Evolutionary conservation across 805 yeast species (phyloP).

Genomic region (Metschnikowia anglica): DNA sequence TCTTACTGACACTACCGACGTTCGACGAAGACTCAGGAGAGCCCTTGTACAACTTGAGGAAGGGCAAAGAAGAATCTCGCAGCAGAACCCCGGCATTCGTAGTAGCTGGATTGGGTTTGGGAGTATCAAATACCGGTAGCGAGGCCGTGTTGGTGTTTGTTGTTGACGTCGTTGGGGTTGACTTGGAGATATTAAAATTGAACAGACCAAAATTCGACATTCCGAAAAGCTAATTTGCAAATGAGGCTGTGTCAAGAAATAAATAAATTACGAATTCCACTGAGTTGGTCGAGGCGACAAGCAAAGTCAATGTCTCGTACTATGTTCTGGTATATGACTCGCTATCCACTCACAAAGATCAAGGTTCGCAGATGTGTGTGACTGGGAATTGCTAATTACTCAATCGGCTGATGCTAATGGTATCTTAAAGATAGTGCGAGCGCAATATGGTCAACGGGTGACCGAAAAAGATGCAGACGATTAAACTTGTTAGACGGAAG

Average conservation of each 20-base stretch:
- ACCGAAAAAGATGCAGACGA: background rate
- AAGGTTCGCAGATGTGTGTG: background rate
- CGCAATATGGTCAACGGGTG: background rate
- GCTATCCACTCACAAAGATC: background rate
- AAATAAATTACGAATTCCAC: background rate
- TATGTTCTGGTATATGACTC: background rate
- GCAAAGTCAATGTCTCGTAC: background rate
- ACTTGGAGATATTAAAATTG: constrained; percentile 35
- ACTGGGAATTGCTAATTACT: too few relatives aligned
- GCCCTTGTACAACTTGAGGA: constrained; percentile 4
- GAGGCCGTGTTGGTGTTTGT: constrained; percentile 33
- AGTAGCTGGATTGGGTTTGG: constrained; percentile 11
- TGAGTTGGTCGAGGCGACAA: background rate
- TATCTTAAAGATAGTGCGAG: background rate
- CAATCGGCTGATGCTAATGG: too few relatives aligned
- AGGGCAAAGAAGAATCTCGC: constrained; percentile 1
- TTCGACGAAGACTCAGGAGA: constrained; percentile 9
- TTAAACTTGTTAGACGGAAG: background rate
- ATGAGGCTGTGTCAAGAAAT: background rate
- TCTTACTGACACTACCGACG: constrained; percentile 6
- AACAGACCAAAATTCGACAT: constrained; percentile 8
- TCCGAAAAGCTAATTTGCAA: too few relatives aligned
- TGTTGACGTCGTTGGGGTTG: constrained; percentile 44
- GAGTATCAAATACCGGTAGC: constrained; percentile 14
- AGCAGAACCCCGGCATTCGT: background rate